phyloP scores from a whole-genome alignment of 1,284 basidiomycete species.

The Rhodofomes roseus region DNA sequence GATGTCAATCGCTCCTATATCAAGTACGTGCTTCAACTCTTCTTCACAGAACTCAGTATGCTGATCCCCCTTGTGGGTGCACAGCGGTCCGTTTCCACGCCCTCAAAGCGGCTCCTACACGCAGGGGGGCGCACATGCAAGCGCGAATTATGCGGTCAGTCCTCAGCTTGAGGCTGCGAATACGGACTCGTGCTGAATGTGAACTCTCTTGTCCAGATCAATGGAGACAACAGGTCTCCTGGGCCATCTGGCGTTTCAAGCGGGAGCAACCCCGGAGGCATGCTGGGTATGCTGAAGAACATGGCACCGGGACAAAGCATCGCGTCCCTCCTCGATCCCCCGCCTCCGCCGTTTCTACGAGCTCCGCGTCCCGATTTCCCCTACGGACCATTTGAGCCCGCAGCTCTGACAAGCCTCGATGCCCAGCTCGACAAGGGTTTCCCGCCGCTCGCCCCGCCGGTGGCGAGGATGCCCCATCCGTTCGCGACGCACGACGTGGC shows the following conservation, averaged over 20 bases:
- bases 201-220: too few species aligned
- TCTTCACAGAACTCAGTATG: background rate
- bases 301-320: conserved; percentile 9
- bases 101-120: background rate
- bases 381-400: conserved; percentile 17
- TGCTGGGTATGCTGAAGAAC: background rate
- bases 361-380: conserved; percentile 9
- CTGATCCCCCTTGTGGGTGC: background rate
- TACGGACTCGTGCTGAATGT: too few species aligned
- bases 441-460: conserved; percentile 11
- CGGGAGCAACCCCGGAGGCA: background rate
- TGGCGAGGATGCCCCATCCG: conserved; percentile 30
- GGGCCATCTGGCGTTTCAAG: background rate
- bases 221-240: background rate
- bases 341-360: conserved; percentile 19
- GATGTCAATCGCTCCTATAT: background rate
- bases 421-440: conserved; percentile 15
- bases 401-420: conserved; percentile 10
- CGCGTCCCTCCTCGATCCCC: conserved; percentile 13
- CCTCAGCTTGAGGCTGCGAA: background rate
- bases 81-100: too few species aligned
- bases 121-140: background rate
- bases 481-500: conserved; percentile 37
- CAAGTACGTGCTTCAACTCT: background rate
- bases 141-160: background rate